Base-by-base conservation (phyloP, 1,139 yeast species). In the Sugiyamaella castrensis region DNA sequence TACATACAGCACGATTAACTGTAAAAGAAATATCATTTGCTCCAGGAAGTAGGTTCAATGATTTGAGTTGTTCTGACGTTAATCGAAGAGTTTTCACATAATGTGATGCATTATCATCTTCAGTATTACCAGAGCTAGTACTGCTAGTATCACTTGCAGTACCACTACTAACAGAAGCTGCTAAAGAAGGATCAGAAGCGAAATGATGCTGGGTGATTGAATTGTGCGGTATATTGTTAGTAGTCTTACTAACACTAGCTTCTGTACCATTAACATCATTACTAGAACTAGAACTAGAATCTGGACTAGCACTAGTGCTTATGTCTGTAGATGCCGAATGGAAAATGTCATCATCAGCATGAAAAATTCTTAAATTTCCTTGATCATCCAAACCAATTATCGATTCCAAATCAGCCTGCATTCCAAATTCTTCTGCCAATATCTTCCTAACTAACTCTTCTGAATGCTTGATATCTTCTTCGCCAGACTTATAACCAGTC, bases 401-500 rank as follows among this genome's bases (percentile, higher is more conserved):
- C 9, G 71, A 68, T 7, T 74, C 71, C 4, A 79, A 60, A 59
- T 80, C 82, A 15, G 72, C 61, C 5, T 51, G 60, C 33, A 73
- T 76, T 5, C 84, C 86, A 57, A 83, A 72, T 58, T 83, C 89
- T 56, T 87, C 92, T 34, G 80, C 73, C 48, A 91, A 73, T 42
- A 91, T 73, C 58, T 83, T 82, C 58, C 82, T 82, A 54, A 92
- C 80, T 43, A 85, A 73, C 51, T 82, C 83, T 46, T 72, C 76
- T 5, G 74, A 60, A 40, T 64, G 69, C 40, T 65, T 59, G 35
- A 68, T 61, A 40, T 70, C 69, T 62, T 84, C 87, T 33, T 85
- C 83, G 58, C 84, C 87, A 31, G 96, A 87, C 68, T 91, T 92
- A 70, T 94, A 94, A 26, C 99, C 99, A 60, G 89, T 95, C 84